phyloP scores from a whole-genome alignment of 768 basidiomycete genomes.

The Pholiota microspora region DNA sequence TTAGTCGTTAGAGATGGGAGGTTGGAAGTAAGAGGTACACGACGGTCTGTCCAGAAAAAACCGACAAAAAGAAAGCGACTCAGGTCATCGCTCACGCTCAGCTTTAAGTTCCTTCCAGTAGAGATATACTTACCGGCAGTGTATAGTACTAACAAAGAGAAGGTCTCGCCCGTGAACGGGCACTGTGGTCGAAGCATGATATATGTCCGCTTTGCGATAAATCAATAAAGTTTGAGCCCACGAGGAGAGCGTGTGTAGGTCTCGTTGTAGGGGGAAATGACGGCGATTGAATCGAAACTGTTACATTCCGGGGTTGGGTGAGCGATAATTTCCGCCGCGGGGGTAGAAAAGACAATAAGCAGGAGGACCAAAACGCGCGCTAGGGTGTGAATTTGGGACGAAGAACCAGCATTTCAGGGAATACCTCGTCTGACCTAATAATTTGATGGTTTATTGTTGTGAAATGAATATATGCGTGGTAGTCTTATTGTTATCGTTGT shows the following conservation, averaged over 20 bases:
- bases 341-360: slow-evolving; percentile 31
- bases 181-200: slow-evolving; percentile 23
- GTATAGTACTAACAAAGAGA: slow-evolving; percentile 27
- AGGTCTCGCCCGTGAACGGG: slow-evolving; percentile 21
- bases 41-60: slow-evolving; percentile 3
- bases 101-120: slow-evolving; percentile 27
- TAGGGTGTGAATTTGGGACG: slow-evolving; percentile 26
- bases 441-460: slow-evolving; percentile 29
- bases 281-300: slow-evolving; percentile 23
- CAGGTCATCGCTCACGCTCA: slow-evolving; percentile 8
- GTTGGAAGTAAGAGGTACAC: not conserved
- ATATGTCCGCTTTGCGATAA: slow-evolving; percentile 24
- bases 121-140: slow-evolving; percentile 25
- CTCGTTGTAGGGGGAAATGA: slow-evolving; percentile 26
- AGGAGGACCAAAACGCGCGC: slow-evolving; percentile 24
- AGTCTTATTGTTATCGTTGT: slow-evolving; percentile 40
- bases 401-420: slow-evolving; percentile 18
- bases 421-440: slow-evolving; percentile 22
- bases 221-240: slow-evolving; percentile 33
- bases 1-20: not conserved
- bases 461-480: slow-evolving; percentile 25
- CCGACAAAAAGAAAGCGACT: slow-evolving; percentile 8
- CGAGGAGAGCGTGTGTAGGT: slow-evolving; percentile 26
- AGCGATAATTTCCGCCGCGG: slow-evolving; percentile 16
- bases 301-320: slow-evolving; percentile 30